Conservation (phyloP, 2,329 filamentous ascomycete genomes). For the Lojkania enalia region DNA sequence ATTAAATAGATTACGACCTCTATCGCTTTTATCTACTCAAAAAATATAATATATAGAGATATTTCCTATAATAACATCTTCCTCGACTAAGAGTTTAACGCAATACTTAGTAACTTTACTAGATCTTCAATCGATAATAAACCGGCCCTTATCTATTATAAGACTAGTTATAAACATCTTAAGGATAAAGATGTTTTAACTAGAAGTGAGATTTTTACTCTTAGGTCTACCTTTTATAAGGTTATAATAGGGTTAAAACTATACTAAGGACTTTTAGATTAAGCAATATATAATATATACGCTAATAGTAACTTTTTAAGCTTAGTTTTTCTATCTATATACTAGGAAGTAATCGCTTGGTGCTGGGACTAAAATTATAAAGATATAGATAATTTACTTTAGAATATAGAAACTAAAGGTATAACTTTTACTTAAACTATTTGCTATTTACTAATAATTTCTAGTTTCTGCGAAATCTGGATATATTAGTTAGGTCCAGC, state of each 20-base stretch:
- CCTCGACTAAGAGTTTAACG: conserved; percentile 9
- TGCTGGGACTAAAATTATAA: conserved; percentile 6
- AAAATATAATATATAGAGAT: conserved; percentile 7
- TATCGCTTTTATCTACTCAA: conserved; percentile 7
- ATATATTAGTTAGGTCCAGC: conserved; percentile 2
- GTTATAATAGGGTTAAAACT: conserved; percentile 10
- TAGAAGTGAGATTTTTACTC: conserved; percentile 13
- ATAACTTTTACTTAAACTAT: neutral
- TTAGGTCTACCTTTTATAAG: conserved; percentile 15
- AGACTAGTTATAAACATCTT: conserved; percentile 6
- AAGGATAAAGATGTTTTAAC: conserved; percentile 2
- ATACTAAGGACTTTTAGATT: conserved; percentile 5
- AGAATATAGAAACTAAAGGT: conserved; percentile 9
- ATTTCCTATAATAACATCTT: conserved; percentile 13
- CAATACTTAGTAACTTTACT: conserved; percentile 10
- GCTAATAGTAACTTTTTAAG: conserved; percentile 4
- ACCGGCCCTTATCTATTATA: conserved; percentile 5
- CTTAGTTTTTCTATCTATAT: conserved; percentile 1
- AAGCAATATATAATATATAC: conserved; percentile 6
- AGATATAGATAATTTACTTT: conserved; percentile 8
- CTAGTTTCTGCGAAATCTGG: conserved; percentile 7
- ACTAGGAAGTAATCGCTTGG: conserved; percentile 1
- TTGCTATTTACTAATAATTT: conserved; percentile 4
- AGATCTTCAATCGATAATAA: conserved; percentile 11
- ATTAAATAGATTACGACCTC: conserved; percentile 6